Evolutionary conservation across 202 grass and related monocot genomes (phyloP).

Genomic region (Dendrocalamus latiflorus): DNA sequence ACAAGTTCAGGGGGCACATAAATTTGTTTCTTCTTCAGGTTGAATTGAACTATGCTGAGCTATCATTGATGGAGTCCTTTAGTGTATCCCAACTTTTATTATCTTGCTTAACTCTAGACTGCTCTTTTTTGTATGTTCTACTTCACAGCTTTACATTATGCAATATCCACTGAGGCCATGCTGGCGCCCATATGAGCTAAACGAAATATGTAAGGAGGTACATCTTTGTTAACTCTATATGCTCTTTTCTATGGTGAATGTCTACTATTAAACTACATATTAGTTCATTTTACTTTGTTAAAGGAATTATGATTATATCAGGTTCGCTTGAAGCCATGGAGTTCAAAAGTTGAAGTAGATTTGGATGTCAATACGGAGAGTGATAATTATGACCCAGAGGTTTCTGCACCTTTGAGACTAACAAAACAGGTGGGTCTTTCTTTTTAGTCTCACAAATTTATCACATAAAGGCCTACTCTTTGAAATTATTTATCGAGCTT

Average conservation of each 20-base stretch:
- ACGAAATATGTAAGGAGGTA: constrained; percentile 81
- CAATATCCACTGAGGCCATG: constrained; percentile 84
- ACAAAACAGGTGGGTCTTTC: constrained; percentile 53
- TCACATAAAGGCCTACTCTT: background rate
- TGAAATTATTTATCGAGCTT: background rate
- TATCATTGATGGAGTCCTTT: background rate
- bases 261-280: background rate
- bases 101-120: background rate
- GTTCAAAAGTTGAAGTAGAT: constrained; percentile 77
- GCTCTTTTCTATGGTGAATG: background rate
- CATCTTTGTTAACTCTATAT: background rate
- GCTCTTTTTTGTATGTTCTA: constrained; percentile 19
- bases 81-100: background rate
- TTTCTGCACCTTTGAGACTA: constrained; percentile 19
- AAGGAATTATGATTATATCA: constrained; percentile 26
- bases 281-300: constrained; percentile 18
- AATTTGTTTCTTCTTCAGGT: background rate
- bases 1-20: background rate
- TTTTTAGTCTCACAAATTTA: background rate
- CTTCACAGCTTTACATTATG: constrained; percentile 81
- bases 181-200: constrained; percentile 81
- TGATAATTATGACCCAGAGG: constrained; percentile 72
- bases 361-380: constrained; percentile 46
- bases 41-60: background rate
- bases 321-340: constrained; percentile 67